A percentile compares a stretch with the other conserved stretches of the same genome.
Evolutionary conservation across 2,329 filamentous ascomycete genomes (phyloP).

Genomic region (Esteya vermicola): DNA sequence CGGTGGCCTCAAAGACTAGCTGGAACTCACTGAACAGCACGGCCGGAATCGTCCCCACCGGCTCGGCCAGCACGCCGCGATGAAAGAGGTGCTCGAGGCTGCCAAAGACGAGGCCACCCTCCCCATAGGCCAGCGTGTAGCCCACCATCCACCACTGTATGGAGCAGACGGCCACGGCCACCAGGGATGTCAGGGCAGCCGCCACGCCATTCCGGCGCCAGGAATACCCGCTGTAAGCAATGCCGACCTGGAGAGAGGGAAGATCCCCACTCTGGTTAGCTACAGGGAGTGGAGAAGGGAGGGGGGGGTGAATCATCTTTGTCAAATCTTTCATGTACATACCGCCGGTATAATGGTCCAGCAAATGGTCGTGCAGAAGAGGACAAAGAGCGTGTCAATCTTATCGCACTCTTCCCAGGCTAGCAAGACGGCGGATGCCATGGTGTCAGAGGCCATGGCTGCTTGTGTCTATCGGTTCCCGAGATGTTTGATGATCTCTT

Average conservation of each 20-base stretch:
- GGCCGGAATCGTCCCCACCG: slow-evolving; percentile 77
- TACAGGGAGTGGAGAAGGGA: background rate
- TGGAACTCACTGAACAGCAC: slow-evolving; percentile 86
- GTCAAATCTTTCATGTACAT: background rate
- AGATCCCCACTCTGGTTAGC: no score
- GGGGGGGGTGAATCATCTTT: background rate
- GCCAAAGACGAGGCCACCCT: slow-evolving; percentile 73
- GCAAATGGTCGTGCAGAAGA: slow-evolving; percentile 5
- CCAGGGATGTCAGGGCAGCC: slow-evolving; percentile 45
- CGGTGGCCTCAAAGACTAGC: slow-evolving; percentile 14
- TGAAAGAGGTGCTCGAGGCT: slow-evolving; percentile 79
- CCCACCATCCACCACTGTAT: slow-evolving; percentile 99
- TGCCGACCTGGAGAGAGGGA: slow-evolving; percentile 4
- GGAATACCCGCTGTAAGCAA: slow-evolving; percentile 7
- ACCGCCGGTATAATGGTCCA: slow-evolving; percentile 6
- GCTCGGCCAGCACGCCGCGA: slow-evolving; percentile 75
- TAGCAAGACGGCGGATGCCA: background rate
- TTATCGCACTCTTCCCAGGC: slow-evolving; percentile 5
- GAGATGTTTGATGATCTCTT: no score
- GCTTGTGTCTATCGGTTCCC: no score
- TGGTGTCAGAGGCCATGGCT: no score
- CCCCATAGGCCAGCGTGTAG: slow-evolving; percentile 78
- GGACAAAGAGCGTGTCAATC: slow-evolving; percentile 5
- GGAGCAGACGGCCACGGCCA: slow-evolving; percentile 72
- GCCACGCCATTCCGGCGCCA: slow-evolving; percentile 6